These are phyloP conservation scores for Cercospora sp. DNA, from an alignment of 2,329 filamentous ascomycete species.

Conservation along the genomic window DNA sequence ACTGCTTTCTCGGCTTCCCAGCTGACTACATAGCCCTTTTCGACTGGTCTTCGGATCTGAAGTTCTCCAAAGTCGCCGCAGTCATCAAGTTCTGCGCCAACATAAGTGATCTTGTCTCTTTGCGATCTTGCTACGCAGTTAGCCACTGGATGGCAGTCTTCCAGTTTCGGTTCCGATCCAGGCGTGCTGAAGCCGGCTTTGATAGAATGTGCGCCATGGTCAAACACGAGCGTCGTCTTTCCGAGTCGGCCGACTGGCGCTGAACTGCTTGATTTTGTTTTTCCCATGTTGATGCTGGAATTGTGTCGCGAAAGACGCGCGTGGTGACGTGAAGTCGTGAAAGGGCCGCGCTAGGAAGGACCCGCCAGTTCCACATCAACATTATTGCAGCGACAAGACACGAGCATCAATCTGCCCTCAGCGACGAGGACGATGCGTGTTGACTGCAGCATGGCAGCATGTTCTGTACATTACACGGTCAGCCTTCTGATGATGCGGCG, in stretches of 20 bases:
- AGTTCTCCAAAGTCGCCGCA: slow-evolving; percentile 90
- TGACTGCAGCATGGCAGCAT: too few relatives aligned
- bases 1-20: slow-evolving; percentile 96
- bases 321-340: background rate
- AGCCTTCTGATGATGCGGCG: too few relatives aligned
- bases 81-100: slow-evolving; percentile 73
- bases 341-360: too few relatives aligned
- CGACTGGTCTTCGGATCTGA: slow-evolving; percentile 81
- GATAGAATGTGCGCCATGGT: slow-evolving; percentile 89
- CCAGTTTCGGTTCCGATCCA: slow-evolving; percentile 37
- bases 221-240: slow-evolving; percentile 72
- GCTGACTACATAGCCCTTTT: slow-evolving; percentile 92
- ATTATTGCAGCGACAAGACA: too few relatives aligned
- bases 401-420: too few relatives aligned
- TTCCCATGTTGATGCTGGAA: slow-evolving; percentile 12
- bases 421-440: too few relatives aligned
- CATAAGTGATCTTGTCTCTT: slow-evolving; percentile 74
- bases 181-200: slow-evolving; percentile 74
- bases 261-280: slow-evolving; percentile 10
- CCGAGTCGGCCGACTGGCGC: slow-evolving; percentile 24
- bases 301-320: slow-evolving; percentile 13
- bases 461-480: too few relatives aligned
- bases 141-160: slow-evolving; percentile 69
- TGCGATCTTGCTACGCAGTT: slow-evolving; percentile 83
- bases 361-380: too few relatives aligned